Evolutionary conservation across 1,284 basidiomycete genomes (phyloP).

Genomic region (Malassezia psittaci): DNA sequence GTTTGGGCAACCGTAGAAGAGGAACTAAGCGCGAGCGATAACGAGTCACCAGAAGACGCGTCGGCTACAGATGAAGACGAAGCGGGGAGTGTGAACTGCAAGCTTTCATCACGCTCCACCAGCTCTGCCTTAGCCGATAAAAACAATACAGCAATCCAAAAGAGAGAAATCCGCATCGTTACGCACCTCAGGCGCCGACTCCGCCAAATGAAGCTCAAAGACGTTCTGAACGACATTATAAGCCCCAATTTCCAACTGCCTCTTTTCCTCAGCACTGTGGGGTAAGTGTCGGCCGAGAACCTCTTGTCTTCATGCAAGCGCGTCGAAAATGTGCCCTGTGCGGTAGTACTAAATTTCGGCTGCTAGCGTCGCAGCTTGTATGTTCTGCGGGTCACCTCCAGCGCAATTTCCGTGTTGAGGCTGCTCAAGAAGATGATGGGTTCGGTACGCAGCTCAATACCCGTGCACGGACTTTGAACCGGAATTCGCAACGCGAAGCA

Average conservation of each 20-base stretch:
- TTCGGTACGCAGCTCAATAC: slow-evolving; percentile 16
- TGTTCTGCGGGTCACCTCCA: slow-evolving; percentile 16
- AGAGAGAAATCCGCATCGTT: neutral
- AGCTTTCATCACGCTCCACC: neutral
- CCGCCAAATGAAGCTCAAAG: neutral
- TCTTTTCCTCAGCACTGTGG: neutral
- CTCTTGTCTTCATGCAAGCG: neutral
- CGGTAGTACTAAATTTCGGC: slow-evolving; percentile 16
- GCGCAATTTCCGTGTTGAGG: slow-evolving; percentile 16
- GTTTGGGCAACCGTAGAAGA: too few relatives aligned
- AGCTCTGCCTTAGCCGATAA: neutral
- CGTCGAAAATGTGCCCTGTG: slow-evolving; percentile 12
- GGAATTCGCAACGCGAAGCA: slow-evolving; percentile 11
- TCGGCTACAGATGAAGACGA: neutral
- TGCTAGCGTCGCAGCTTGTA: slow-evolving; percentile 16
- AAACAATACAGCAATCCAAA: neutral
- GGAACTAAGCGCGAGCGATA: too few relatives aligned
- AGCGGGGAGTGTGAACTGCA: neutral
- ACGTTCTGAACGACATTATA: neutral
- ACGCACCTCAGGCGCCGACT: neutral
- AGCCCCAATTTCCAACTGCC: slow-evolving; percentile 1
- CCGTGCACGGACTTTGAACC: slow-evolving; percentile 9
- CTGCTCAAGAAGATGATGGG: slow-evolving; percentile 17
- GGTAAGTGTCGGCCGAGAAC: neutral
- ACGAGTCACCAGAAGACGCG: neutral